phyloP scores from a whole-genome alignment of 2,329 filamentous ascomycete genomes.

The Aspergillus pseudonomiae region DNA sequence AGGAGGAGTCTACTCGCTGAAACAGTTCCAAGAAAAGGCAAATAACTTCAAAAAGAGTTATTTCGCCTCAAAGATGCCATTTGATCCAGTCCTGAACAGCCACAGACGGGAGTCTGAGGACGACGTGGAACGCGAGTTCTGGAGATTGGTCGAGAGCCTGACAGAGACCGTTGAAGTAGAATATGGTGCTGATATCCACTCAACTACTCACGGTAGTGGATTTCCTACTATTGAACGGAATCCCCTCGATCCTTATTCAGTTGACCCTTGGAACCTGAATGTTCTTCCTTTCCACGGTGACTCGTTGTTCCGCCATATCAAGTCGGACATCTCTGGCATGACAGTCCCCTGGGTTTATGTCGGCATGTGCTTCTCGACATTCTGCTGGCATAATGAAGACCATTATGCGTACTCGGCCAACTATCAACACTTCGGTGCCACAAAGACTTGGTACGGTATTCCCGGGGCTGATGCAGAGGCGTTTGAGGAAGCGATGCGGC shows the following conservation, averaged over 20 bases:
- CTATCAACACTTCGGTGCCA: constrained; percentile 96
- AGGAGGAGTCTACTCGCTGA: constrained; percentile 90
- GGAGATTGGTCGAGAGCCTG: constrained; percentile 89
- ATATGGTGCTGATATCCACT: constrained; percentile 97
- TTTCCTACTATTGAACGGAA: constrained; percentile 94
- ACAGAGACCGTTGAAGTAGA: constrained; percentile 97
- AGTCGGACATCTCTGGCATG: constrained; percentile 98
- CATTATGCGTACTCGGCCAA: constrained; percentile 98
- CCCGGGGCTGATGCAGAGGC: constrained; percentile 91
- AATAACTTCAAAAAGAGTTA: constrained; percentile 93
- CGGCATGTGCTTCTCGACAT: constrained; percentile 99
- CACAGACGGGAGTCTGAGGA: constrained; percentile 85
- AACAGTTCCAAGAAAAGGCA: constrained; percentile 94
- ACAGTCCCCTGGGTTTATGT: constrained; percentile 99
- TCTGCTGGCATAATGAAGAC: constrained; percentile 99
- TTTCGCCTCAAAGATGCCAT: constrained; percentile 87
- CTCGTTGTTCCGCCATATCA: constrained; percentile 94
- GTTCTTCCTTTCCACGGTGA: constrained; percentile 87
- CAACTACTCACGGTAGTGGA: constrained; percentile 94
- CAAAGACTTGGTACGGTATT: constrained; percentile 99
- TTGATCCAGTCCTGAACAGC: constrained; percentile 80
- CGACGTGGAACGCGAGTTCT: constrained; percentile 95
- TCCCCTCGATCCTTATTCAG: constrained; percentile 81
- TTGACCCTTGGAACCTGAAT: constrained; percentile 94
- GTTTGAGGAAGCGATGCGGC: constrained; percentile 92